Conservation (phyloP, 441 rosid species). For the Pelargonium citronellum region DNA sequence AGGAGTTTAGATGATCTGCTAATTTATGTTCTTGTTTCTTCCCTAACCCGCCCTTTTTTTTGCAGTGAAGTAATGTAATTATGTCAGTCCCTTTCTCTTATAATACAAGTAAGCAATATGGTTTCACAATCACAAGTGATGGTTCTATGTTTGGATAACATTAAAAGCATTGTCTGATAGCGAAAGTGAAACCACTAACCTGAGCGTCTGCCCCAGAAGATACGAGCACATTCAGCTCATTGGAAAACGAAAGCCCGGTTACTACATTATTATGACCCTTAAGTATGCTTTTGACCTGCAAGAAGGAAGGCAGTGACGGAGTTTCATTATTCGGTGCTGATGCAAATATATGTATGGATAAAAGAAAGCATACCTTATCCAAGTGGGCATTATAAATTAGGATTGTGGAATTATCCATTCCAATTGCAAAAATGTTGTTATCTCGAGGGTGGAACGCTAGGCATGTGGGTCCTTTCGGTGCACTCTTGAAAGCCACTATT, state of each 20-base stretch:
- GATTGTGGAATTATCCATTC: slow-evolving; percentile 77
- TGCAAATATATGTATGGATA: too few relatives aligned
- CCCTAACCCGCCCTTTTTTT: too few relatives aligned
- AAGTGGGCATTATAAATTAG: slow-evolving; percentile 76
- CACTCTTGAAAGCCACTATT: slow-evolving; percentile 64
- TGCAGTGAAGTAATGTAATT: too few relatives aligned
- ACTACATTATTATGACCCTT: slow-evolving; percentile 91
- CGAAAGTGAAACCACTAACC: slow-evolving; percentile 29
- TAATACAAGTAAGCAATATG: too few relatives aligned
- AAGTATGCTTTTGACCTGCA: slow-evolving; percentile 85
- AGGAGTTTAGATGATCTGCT: too few relatives aligned
- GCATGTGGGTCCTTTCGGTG: slow-evolving; percentile 74
- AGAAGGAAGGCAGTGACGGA: background rate
- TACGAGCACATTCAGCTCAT: slow-evolving; percentile 63
- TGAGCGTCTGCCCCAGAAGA: slow-evolving; percentile 97
- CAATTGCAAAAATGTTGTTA: slow-evolving; percentile 72
- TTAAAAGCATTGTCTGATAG: background rate
- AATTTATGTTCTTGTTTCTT: too few relatives aligned
- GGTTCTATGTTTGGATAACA: background rate
- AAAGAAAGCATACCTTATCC: slow-evolving; percentile 50
- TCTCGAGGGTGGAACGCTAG: slow-evolving; percentile 88
- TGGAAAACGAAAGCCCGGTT: slow-evolving; percentile 88
- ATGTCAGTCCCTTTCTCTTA: too few relatives aligned
- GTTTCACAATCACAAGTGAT: too few relatives aligned
- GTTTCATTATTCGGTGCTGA: background rate